A percentile compares a stretch with the other conserved stretches of the same genome.
phyloP scores from a whole-genome alignment of 352 stramenopile species.

The Pythium aquatile region DNA sequence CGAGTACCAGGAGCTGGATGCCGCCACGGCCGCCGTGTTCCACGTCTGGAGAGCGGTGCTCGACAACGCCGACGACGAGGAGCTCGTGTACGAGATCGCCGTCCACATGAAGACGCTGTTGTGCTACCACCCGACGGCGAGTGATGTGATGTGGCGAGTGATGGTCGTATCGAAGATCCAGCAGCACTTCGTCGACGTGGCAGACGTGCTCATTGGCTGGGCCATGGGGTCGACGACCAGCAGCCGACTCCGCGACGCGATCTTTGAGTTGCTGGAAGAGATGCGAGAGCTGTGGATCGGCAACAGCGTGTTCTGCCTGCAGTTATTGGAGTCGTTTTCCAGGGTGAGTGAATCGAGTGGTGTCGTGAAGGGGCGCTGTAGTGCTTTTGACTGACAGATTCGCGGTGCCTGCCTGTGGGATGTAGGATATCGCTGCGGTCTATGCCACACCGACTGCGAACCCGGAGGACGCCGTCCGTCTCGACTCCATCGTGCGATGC shows the following conservation, averaged over 20 bases:
- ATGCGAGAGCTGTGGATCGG: constrained; percentile 32
- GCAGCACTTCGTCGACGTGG: constrained; percentile 33
- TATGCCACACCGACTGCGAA: constrained; percentile 9
- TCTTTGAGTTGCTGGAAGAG: constrained; percentile 28
- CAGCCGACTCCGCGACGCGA: constrained; percentile 23
- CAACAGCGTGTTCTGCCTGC: constrained; percentile 35
- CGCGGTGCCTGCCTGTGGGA: not conserved
- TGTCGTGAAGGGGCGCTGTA: too few relatives aligned
- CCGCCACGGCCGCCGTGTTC: constrained; percentile 18
- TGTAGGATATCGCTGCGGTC: constrained; percentile 29
- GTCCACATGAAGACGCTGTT: constrained; percentile 20
- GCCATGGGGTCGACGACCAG: constrained; percentile 26
- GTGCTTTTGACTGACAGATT: constrained; percentile 7
- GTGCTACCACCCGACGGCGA: constrained; percentile 16
- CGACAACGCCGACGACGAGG: constrained; percentile 26
- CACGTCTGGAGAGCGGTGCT: constrained; percentile 28
- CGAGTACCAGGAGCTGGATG: constrained; percentile 27
- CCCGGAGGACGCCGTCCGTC: constrained; percentile 18
- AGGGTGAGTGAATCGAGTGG: constrained; percentile 18
- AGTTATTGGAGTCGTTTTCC: constrained; percentile 30
- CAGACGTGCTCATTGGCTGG: constrained; percentile 37
- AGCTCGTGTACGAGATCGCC: constrained; percentile 24
- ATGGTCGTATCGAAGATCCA: constrained; percentile 28
- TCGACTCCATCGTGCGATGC: constrained; percentile 32
- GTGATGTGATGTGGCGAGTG: constrained; percentile 14